Base-by-base conservation (phyloP, 257 asterid species). In the Paraleonurus japonicus region DNA sequence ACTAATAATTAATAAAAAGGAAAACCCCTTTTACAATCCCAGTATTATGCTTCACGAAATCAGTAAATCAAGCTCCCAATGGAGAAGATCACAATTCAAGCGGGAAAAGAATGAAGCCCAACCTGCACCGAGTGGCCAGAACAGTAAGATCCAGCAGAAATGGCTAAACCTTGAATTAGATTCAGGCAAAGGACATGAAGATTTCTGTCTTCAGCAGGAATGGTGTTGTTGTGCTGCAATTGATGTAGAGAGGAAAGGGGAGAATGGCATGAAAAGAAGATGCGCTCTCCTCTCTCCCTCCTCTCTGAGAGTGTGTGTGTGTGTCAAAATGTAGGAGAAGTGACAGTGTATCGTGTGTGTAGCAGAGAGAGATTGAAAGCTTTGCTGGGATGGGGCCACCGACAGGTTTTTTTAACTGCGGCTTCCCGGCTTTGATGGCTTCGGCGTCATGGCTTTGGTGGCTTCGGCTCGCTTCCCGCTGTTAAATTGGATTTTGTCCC, bases 61-160 rank as follows among this genome's bases (percentile, higher is more conserved):
- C 61, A 74, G 28, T 48, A 45, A 78, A 81, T 71, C 82, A 65
- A 33, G 71, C 7, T 11, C 65, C 65, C 60, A 64, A 70, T 17
- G 50, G 5, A 58, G 47, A 71, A 70, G 19, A 27, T n/a, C 41
- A 69, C 58, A 35, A 17, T 33, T 61, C 50, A 11, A 2, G 60
- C 24, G 16, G 26, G 45, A 50, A 60, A 35, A 41, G 60, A 47
- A 61, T 57, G 75, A 58, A 75, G 66, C 61, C 53, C 24, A 39
- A 27, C 58, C 27, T 58, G 54, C 70, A 66, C 10, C 67, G 48
- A 59, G 61, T 41, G 10, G 72, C 27, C 59, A 19, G 39, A 59
- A 48, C 23, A 53, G 33, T 54, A 43, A 73, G 82, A 81, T 81
- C 85, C 70, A 70, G 75, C 69, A 30, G 30, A 74, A 50, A 17